Conservation (phyloP, 2,329 filamentous ascomycete species). For the Cordyceps cicadae region DNA sequence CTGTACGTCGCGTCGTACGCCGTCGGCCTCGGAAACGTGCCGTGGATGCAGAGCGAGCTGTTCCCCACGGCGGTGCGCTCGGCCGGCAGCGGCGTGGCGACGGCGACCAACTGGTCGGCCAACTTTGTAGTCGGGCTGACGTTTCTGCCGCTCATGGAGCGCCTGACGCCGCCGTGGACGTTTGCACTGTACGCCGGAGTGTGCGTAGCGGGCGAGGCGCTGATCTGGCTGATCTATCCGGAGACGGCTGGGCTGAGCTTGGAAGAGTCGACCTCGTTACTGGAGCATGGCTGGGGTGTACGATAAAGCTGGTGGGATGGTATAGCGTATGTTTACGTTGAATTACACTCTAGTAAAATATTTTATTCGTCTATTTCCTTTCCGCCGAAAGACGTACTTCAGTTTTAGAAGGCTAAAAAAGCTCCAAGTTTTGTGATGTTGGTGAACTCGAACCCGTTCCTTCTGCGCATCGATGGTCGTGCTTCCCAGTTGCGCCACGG, state of each 20-base stretch:
- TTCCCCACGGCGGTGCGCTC: constrained; percentile 71
- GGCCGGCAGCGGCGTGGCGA: constrained; percentile 63
- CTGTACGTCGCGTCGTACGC: constrained; percentile 82
- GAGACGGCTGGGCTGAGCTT: constrained; percentile 76
- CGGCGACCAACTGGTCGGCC: constrained; percentile 76
- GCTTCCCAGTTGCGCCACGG: constrained; percentile 1
- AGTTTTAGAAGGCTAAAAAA: not conserved
- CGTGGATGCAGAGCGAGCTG: constrained; percentile 92
- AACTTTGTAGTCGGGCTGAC: constrained; percentile 83
- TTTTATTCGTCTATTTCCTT: too few relatives aligned
- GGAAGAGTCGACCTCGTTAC: constrained; percentile 67
- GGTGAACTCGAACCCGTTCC: not conserved
- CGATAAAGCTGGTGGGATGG: not conserved
- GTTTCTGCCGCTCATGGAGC: constrained; percentile 80
- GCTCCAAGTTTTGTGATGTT: not conserved
- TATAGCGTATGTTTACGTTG: not conserved
- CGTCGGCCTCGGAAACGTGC: constrained; percentile 80
- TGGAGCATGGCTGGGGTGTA: constrained; percentile 69
- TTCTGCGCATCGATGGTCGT: not conserved
- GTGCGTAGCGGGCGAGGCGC: constrained; percentile 58
- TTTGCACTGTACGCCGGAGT: constrained; percentile 73
- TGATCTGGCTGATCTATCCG: constrained; percentile 70
- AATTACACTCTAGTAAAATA: not conserved
- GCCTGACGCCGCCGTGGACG: constrained; percentile 63
- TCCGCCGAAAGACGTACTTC: not conserved